Base-by-base conservation (phyloP, 768 basidiomycete genomes). In the Russula vinacea region DNA sequence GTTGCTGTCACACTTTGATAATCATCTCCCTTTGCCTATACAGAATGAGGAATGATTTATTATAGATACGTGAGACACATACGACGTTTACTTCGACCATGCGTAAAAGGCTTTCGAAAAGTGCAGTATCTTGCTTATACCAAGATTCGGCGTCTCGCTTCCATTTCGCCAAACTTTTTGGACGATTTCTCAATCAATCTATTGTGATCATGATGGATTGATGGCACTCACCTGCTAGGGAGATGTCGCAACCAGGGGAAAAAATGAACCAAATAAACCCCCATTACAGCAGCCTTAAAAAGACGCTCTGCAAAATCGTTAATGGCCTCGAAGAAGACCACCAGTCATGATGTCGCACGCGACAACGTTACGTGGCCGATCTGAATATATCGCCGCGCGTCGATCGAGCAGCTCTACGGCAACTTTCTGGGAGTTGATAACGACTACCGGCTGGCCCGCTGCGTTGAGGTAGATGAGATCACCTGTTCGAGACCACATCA, bases 381-480 rank as follows among this genome's bases (percentile, higher is more conserved):
- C 37, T 13, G 54, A 55, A 40, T 55, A 55, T 24, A 55, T 55
- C 14, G 13, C n/a, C 10, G 55, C 5, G 6, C 55, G 55, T 42
- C 55, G 55, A 56, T 56, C 37, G 4, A 55, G 37, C 24, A 55
- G 54, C 7, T 24, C 54, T 19, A 26, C 39, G 7, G 39, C 55
- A 10, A 29, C 55, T 42, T 29, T 42, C 8, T 26, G 39, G 40
- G 55, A 40, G 39, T 56, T 56, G 16, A 56, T 14, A 26, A 56
- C 3, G 9, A 40, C 37, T 1, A 55, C 10, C 6, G 37, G 54
- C 14, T 39, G 37, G 13, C 54, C 54, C 17, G 37, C 37, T 17
- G 8, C 54, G 14, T 55, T 55, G 37, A 55, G 54, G 54, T 55
- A 55, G 54, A 55, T 39, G 8, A 55, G 54, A 39, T 55, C 54